Percentiles rank a stretch among this genome's conserved stretches.
phyloP scores from a whole-genome alignment of 257 asterid species.

The Handroanthus guayacan region DNA sequence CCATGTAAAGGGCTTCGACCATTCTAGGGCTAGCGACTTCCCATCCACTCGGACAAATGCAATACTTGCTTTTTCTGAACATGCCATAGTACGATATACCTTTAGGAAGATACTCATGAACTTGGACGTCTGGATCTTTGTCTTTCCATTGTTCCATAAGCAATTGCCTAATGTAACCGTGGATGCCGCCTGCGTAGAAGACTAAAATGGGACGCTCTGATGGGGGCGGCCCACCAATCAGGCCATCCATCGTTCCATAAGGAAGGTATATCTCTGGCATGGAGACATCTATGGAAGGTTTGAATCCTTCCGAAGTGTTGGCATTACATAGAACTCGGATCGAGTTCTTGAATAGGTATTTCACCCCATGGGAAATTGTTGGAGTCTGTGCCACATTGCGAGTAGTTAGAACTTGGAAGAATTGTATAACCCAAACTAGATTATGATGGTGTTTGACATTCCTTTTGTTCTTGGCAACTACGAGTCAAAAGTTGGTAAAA shows the following conservation, averaged over 20 bases:
- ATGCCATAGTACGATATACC: constrained; percentile 53
- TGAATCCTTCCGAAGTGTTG: constrained; percentile 64
- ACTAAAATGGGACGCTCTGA: constrained; percentile 46
- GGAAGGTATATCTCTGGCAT: constrained; percentile 69
- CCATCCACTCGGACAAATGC: constrained; percentile 69
- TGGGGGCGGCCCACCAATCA: constrained; percentile 60
- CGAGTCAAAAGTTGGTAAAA: constrained; percentile 12
- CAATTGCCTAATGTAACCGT: constrained; percentile 56
- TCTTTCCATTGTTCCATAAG: constrained; percentile 62
- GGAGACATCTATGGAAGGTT: constrained; percentile 56
- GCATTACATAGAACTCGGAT: constrained; percentile 67
- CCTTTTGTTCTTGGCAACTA: too few species aligned
- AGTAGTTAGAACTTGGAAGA: too few species aligned
- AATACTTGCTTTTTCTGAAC: constrained; percentile 64
- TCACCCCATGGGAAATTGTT: constrained; percentile 42
- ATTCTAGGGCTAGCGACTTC: constrained; percentile 76
- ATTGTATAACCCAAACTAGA: too few species aligned
- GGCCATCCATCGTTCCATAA: constrained; percentile 55
- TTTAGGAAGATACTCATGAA: constrained; percentile 57
- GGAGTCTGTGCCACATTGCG: constrained; percentile 51
- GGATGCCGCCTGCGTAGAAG: constrained; percentile 66
- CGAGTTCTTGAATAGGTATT: constrained; percentile 51
- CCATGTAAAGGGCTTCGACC: constrained; percentile 70
- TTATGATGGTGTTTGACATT: too few species aligned
- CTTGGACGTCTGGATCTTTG: constrained; percentile 47